Evolutionary conservation across 1,284 basidiomycete genomes (phyloP).

Genomic region (Mycena sp.): DNA sequence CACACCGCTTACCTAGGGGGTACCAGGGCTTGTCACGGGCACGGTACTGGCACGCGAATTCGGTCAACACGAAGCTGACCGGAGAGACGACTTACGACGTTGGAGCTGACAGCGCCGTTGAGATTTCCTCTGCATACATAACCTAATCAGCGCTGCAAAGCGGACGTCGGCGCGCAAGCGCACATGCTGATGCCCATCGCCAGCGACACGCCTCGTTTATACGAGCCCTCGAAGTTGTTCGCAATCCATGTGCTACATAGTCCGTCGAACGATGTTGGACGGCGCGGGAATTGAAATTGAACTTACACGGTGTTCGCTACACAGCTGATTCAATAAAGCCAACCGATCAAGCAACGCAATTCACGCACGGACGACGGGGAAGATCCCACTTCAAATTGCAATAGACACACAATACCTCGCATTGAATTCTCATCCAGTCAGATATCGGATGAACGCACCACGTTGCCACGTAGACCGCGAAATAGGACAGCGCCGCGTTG

Average conservation of each 20-base stretch:
- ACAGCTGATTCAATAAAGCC: constrained; percentile 2
- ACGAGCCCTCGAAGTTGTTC: constrained; percentile 75
- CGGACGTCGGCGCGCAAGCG: no score
- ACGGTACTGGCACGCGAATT: constrained; percentile 57
- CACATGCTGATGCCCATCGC: constrained; percentile 72
- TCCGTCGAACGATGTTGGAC: constrained; percentile 5
- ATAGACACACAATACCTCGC: no score
- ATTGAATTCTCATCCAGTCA: constrained; percentile 45
- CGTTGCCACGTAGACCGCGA: constrained; percentile 71
- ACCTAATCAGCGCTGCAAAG: neutral
- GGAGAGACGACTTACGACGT: constrained; percentile 56
- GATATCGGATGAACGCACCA: constrained; percentile 49
- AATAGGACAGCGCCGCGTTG: constrained; percentile 67
- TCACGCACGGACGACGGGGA: constrained; percentile 27
- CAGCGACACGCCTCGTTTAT: constrained; percentile 78
- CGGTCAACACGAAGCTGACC: neutral
- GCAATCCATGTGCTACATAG: constrained; percentile 65
- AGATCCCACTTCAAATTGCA: constrained; percentile 61
- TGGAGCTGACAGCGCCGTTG: constrained; percentile 74
- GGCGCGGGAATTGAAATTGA: neutral
- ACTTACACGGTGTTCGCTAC: constrained; percentile 69
- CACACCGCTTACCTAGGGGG: constrained; percentile 53
- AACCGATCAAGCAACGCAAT: constrained; percentile 19
- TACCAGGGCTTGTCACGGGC: constrained; percentile 72
- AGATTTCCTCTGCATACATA: constrained; percentile 59